Conservation (phyloP, 2,329 filamentous ascomycete genomes). For the Fusarium scirpi region DNA sequence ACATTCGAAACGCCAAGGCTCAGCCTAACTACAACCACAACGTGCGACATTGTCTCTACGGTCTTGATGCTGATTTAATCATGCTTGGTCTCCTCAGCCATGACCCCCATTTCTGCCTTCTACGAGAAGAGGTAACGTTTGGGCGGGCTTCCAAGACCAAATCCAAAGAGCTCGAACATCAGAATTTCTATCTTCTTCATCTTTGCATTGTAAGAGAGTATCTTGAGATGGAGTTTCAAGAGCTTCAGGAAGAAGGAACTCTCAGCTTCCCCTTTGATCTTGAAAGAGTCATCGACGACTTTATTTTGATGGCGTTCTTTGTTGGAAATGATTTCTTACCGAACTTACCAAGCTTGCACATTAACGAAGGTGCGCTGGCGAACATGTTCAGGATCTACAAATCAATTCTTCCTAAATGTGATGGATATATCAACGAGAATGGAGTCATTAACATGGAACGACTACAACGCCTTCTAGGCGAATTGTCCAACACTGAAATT, state of each 20-base stretch:
- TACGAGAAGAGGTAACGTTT: conserved; percentile 98
- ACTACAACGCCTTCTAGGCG: conserved; percentile 80
- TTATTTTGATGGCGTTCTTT: conserved; percentile 99
- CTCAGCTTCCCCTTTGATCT: conserved; percentile 88
- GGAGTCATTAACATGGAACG: conserved; percentile 91
- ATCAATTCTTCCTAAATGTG: conserved; percentile 83
- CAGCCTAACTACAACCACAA: conserved; percentile 94
- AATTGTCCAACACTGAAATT: conserved; percentile 88
- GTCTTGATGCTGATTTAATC: conserved; percentile 96
- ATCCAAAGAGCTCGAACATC: conserved; percentile 96
- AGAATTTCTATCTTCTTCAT: conserved; percentile 98
- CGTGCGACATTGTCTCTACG: conserved; percentile 95
- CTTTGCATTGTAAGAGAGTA: conserved; percentile 98
- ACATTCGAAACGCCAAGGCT: conserved; percentile 96
- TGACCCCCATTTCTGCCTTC: conserved; percentile 96
- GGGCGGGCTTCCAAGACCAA: conserved; percentile 88
- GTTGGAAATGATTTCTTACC: conserved; percentile 99
- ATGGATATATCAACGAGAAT: conserved; percentile 96
- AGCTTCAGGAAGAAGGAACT: conserved; percentile 79
- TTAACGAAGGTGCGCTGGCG: conserved; percentile 96
- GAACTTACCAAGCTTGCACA: conserved; percentile 94
- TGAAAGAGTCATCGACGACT: conserved; percentile 97
- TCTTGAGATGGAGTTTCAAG: conserved; percentile 95
- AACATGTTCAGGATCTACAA: conserved; percentile 99
- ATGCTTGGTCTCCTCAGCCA: conserved; percentile 98